Percentiles rank a stretch among this genome's conserved stretches.
phyloP scores from a whole-genome alignment of 2,329 filamentous ascomycete genomes.

The Aspergillus udagawae region DNA sequence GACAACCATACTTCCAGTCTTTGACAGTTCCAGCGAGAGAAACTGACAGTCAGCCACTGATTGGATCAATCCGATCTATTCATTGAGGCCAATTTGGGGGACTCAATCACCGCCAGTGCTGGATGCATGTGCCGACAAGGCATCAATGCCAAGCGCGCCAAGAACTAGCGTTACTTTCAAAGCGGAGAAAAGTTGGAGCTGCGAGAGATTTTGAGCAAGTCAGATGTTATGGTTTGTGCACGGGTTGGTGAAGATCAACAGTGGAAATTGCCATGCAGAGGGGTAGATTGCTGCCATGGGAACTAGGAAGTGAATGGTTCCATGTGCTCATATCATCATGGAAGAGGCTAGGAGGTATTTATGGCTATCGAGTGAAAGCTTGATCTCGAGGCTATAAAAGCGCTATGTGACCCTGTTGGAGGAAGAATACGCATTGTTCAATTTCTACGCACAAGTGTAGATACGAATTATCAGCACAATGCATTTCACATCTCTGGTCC shows the following conservation, averaged over 20 bases:
- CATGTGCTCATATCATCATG: too few species aligned
- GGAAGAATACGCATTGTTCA: background rate
- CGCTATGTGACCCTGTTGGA: too few species aligned
- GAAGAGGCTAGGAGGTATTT: too few species aligned
- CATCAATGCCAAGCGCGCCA: background rate
- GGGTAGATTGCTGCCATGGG: too few species aligned
- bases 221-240: background rate
- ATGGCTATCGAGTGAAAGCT: too few species aligned
- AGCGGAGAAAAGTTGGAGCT: too few species aligned
- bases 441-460: background rate
- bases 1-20: background rate
- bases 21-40: background rate
- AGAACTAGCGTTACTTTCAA: background rate
- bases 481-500: conserved; percentile 9
- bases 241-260: background rate
- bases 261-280: too few species aligned
- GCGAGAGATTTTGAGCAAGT: background rate
- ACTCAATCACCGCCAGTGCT: background rate
- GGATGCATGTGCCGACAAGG: background rate
- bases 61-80: background rate
- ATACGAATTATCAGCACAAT: background rate
- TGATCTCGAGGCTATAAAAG: too few species aligned
- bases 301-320: too few species aligned
- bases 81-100: too few species aligned
- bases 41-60: background rate